These are phyloP conservation scores for Petasospora rhodanensis DNA, from an alignment of 1,139 yeast species.

Conservation along the genomic window DNA sequence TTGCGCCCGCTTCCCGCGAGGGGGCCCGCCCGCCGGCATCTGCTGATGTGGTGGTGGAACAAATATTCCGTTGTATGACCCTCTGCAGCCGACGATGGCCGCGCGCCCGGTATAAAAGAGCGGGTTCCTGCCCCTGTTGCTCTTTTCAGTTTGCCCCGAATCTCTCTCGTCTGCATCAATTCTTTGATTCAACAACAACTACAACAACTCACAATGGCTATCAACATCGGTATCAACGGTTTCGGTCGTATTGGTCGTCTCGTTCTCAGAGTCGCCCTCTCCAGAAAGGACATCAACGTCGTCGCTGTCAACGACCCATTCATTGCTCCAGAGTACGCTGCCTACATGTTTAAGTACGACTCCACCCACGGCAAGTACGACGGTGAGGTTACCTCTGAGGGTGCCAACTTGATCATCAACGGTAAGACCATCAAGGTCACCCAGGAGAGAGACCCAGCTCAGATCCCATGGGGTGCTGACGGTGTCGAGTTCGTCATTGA, in stretches of 20 bases:
- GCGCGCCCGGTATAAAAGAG: not conserved
- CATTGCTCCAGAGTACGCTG: slow-evolving; percentile 78
- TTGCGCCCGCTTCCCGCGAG: no score
- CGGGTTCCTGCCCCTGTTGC: not conserved
- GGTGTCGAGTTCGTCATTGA: slow-evolving; percentile 80
- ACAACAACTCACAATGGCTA: slow-evolving; percentile 23
- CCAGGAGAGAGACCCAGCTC: slow-evolving; percentile 75
- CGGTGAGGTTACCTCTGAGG: slow-evolving; percentile 63
- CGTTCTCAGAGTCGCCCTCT: slow-evolving; percentile 70
- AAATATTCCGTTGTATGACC: no score
- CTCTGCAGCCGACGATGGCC: slow-evolving; percentile 1
- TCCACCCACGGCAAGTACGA: slow-evolving; percentile 77
- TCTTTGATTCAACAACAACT: slow-evolving; percentile 1
- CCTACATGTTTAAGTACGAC: slow-evolving; percentile 86
- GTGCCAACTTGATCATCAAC: slow-evolving; percentile 54
- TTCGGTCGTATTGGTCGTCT: slow-evolving; percentile 89
- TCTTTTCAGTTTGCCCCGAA: no score
- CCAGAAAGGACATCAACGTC: slow-evolving; percentile 48
- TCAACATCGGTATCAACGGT: slow-evolving; percentile 76
- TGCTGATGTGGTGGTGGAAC: no score
- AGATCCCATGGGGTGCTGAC: slow-evolving; percentile 76
- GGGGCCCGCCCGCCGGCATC: no score
- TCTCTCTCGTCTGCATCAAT: no score
- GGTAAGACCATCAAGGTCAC: slow-evolving; percentile 65
- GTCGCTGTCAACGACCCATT: slow-evolving; percentile 84